Base-by-base conservation (phyloP, 1,284 basidiomycete species). In the Schizopora paradoxa region DNA sequence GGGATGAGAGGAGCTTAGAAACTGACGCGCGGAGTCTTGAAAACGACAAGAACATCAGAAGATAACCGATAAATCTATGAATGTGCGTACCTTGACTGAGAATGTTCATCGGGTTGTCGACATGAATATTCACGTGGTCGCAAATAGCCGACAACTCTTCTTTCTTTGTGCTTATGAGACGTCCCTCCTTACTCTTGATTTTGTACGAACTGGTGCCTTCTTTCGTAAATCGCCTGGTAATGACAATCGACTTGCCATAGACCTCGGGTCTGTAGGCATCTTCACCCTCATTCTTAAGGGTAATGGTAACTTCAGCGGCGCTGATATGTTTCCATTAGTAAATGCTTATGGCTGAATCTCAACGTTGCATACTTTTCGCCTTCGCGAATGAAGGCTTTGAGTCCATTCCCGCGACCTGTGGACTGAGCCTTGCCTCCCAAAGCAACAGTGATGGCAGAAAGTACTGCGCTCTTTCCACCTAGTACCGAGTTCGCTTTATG, bases 21-120 rank as follows among this genome's bases (percentile, higher is more conserved):
- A 99, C 55, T 91, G 86, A 29, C 91, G 62, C 8, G 70, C 72
- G 45, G 72, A 63, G 57, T 73, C 71, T 74, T 41, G 18, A 32
- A 31, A 48, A 27, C 33, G 7, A 14, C 18, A 21, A 23, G 11
- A 28, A 4, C 25, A 25, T 16, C 19, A 42, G 7, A 14, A n/a
- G n/a, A n/a, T n/a, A n/a, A n/a, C n/a, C n/a, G n/a, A n/a, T n/a
- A n/a, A n/a, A 35, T 5, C 29, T 19, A 19, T 26, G 34, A 25
- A 51, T 58, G 36, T 14, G 5, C 4, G 37, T 61, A 75, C 90
- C 91, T 73, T 96, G 93, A 1, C 91, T 95, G 26, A 95, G 72
- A 31, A 99, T 84, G 52, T 93, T 96, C 76, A 98, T 82, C 0
- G 94, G 94, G 58, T 97, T 97, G 61, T 99, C 96, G 49, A 98